Percentiles rank a stretch among this genome's conserved stretches.
phyloP scores from a whole-genome alignment of 1,284 basidiomycete genomes.

The Leccinum pachyderme region DNA sequence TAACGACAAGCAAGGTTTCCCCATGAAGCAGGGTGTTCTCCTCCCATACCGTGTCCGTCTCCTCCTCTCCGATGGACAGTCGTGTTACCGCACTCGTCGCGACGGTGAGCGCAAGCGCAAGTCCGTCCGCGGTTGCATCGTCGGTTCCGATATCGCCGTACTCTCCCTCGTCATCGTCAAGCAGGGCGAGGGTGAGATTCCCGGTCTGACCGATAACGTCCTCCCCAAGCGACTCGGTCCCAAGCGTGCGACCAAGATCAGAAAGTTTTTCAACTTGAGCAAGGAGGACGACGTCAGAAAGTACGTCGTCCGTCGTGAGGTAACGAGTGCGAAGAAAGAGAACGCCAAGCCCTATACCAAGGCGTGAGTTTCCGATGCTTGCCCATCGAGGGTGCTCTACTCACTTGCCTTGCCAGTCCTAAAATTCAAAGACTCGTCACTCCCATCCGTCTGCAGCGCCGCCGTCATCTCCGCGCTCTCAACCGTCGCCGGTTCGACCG shows the following conservation, averaged over 20 bases:
- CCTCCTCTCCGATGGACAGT: slow-evolving; percentile 94
- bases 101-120: slow-evolving; percentile 97
- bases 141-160: slow-evolving; percentile 95
- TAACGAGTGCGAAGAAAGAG: slow-evolving; percentile 87
- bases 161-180: slow-evolving; percentile 95
- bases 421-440: slow-evolving; percentile 94
- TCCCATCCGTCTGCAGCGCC: slow-evolving; percentile 93
- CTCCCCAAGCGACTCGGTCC: slow-evolving; percentile 96
- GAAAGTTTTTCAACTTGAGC: slow-evolving; percentile 96
- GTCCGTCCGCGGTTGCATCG: slow-evolving; percentile 97
- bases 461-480: slow-evolving; percentile 89
- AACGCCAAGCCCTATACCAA: slow-evolving; percentile 97
- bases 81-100: slow-evolving; percentile 94
- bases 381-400: background rate
- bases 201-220: slow-evolving; percentile 90
- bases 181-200: slow-evolving; percentile 91
- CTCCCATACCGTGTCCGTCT: slow-evolving; percentile 92
- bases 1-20: slow-evolving; percentile 97
- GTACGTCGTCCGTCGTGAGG: slow-evolving; percentile 93
- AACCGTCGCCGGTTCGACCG: slow-evolving; percentile 86
- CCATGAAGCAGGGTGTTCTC: slow-evolving; percentile 99
- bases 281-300: slow-evolving; percentile 99
- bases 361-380: slow-evolving; percentile 64
- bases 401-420: slow-evolving; percentile 45
- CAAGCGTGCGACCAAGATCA: slow-evolving; percentile 94